phyloP scores from a whole-genome alignment of 495 filamentous ascomycete species.

The Articulospora tetracladia region DNA sequence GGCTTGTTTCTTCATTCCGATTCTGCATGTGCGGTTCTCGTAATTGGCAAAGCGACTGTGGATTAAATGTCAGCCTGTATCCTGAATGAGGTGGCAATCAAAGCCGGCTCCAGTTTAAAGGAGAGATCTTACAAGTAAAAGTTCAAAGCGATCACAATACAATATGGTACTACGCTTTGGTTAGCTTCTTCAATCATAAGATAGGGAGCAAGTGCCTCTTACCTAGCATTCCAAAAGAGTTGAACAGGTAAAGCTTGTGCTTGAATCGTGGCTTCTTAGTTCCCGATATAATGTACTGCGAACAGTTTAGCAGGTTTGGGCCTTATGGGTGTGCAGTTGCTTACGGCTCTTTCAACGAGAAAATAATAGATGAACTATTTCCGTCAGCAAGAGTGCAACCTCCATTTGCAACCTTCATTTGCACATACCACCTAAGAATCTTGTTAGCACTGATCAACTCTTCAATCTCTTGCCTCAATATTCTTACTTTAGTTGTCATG shows the following conservation, averaged over 20 bases:
- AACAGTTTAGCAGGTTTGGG: background rate
- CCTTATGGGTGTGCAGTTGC: conserved; percentile 3
- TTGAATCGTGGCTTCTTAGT: conserved; percentile 36
- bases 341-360: conserved; percentile 49
- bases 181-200: background rate
- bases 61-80: background rate
- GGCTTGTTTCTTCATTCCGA: conserved; percentile 45
- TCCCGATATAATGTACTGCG: conserved; percentile 44
- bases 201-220: conserved; percentile 1
- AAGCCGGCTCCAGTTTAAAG: background rate
- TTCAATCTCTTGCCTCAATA: background rate
- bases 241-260: conserved; percentile 48
- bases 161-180: conserved; percentile 34
- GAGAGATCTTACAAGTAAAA: conserved; percentile 43
- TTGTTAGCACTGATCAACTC: background rate
- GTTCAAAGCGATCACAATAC: conserved; percentile 41
- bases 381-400: conserved; percentile 8
- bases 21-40: conserved; percentile 43
- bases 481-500: conserved; percentile 47
- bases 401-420: too few relatives aligned
- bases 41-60: conserved; percentile 42
- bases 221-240: conserved; percentile 50
- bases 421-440: conserved; percentile 35
- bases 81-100: background rate
- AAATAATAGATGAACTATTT: conserved; percentile 48